Evolutionary conservation across 1,284 basidiomycete species (phyloP).

Genomic region (Earliella scabrosa): DNA sequence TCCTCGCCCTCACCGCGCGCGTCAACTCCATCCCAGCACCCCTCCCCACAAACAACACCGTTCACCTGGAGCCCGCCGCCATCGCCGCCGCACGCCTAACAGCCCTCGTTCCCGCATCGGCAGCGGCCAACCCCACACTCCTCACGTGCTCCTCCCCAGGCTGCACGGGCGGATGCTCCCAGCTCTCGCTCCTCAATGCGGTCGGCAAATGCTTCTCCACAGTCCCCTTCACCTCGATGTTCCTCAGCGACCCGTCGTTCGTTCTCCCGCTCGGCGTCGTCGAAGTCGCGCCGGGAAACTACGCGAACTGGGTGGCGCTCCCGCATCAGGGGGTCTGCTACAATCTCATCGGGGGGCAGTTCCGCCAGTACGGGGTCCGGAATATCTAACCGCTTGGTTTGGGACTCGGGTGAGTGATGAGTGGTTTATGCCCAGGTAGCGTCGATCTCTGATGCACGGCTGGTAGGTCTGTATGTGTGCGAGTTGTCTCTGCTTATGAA

Average conservation of each 20-base stretch:
- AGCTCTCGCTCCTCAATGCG: not conserved
- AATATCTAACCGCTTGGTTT: no score
- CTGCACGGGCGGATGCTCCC: not conserved
- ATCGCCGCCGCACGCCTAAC: not conserved
- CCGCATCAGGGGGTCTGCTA: not conserved
- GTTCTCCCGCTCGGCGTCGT: not conserved
- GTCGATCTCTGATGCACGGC: no score
- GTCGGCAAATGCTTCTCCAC: conserved; percentile 21
- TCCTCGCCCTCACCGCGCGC: conserved; percentile 32
- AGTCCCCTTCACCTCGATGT: not conserved
- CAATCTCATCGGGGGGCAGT: not conserved
- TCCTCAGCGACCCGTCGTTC: not conserved
- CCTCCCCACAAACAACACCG: not conserved
- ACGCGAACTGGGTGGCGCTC: not conserved
- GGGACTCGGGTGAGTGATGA: no score
- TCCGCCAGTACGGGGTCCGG: no score
- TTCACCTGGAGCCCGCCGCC: not conserved
- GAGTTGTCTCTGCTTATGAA: no score
- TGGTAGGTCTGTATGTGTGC: no score
- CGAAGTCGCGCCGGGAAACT: not conserved
- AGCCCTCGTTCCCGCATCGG: not conserved
- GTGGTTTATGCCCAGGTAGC: no score
- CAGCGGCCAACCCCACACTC: not conserved
- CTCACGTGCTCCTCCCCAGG: not conserved
- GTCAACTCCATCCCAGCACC: not conserved